Conservation (phyloP, 2,329 filamentous ascomycete species). For the Coniochaeta sp. region DNA sequence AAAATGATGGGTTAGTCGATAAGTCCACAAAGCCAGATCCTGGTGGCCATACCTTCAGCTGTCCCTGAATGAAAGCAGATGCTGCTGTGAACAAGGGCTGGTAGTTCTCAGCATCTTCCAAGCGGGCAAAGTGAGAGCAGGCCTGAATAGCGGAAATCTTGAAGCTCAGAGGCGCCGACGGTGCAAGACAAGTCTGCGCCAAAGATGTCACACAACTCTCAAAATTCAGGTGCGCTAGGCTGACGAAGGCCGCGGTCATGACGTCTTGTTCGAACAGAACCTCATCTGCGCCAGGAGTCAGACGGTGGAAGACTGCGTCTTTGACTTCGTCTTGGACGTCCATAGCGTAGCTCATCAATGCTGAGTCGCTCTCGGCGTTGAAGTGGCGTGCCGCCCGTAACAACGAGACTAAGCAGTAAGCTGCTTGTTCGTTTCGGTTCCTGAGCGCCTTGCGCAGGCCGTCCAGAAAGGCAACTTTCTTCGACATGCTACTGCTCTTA, state of each 20-base stretch:
- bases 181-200: constrained; percentile 46
- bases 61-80: constrained; percentile 47
- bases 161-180: constrained; percentile 49
- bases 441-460: constrained; percentile 53
- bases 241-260: constrained; percentile 60
- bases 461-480: constrained; percentile 60
- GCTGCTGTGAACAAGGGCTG: constrained; percentile 46
- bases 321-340: constrained; percentile 63
- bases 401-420: constrained; percentile 57
- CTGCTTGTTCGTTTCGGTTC: constrained; percentile 58
- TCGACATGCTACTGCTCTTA: constrained; percentile 54
- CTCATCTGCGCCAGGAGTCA: constrained; percentile 36
- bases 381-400: constrained; percentile 59
- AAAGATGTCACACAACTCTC: constrained; percentile 51
- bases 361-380: constrained; percentile 52
- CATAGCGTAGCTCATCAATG: constrained; percentile 58
- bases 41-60: constrained; percentile 44
- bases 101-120: constrained; percentile 40
- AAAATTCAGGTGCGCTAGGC: constrained; percentile 53
- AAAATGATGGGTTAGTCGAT: neutral
- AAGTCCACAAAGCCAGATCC: neutral
- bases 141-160: constrained; percentile 56
- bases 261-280: constrained; percentile 52
- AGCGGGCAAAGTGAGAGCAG: constrained; percentile 54
- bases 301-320: constrained; percentile 55